A percentile compares a stretch with the other conserved stretches of the same genome.
Evolutionary conservation across 2,329 filamentous ascomycete species (phyloP).

Genomic region (Monosporascus sp.): DNA sequence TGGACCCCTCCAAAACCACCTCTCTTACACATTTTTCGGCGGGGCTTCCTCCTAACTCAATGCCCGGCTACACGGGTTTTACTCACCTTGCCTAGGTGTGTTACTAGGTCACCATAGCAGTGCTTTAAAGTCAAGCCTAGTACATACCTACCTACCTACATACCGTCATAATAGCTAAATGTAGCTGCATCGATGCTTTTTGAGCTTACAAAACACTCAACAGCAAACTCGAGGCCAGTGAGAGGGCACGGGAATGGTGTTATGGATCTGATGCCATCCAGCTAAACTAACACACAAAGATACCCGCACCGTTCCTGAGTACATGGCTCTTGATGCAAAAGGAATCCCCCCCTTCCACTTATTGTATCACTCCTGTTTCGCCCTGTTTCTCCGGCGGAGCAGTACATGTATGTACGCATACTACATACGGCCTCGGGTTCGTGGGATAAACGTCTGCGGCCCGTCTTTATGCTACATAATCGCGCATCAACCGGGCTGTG

Average conservation of each 20-base stretch:
- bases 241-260: too few relatives aligned
- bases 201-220: not conserved
- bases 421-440: too few relatives aligned
- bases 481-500: too few relatives aligned
- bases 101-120: too few relatives aligned
- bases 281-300: not conserved
- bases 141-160: not conserved
- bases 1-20: not conserved
- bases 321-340: not conserved
- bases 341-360: not conserved
- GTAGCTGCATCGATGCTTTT: not conserved
- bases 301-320: too few relatives aligned
- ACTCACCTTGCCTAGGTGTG: not conserved
- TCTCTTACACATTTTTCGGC: constrained; percentile 1
- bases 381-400: not conserved
- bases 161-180: not conserved
- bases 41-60: constrained; percentile 1
- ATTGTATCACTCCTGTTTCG: not conserved
- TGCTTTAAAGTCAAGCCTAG: not conserved
- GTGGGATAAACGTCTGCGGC: too few relatives aligned
- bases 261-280: too few relatives aligned
- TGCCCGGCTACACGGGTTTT: not conserved
- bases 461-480: too few relatives aligned
- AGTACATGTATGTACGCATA: too few relatives aligned
- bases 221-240: not conserved